These are phyloP conservation scores for Neurospora sp. DNA, from an alignment of 495 filamentous ascomycete species.

Conservation along the genomic window DNA sequence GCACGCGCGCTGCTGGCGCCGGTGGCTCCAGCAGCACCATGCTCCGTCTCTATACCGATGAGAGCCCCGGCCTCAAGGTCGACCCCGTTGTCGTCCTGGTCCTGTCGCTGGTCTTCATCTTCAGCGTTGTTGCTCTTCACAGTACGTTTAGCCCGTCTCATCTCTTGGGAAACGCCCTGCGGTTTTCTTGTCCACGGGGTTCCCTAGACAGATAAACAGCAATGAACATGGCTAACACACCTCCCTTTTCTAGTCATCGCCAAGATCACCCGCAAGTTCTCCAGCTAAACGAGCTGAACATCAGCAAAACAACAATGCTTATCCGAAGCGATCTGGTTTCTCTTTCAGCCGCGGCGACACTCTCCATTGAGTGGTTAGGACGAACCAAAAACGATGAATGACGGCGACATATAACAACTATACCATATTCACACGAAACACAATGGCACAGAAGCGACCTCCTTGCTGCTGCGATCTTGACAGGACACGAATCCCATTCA, in stretches of 20 bases:
- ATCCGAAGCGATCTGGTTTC: not conserved
- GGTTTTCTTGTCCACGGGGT: not conserved
- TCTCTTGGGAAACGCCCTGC: not conserved
- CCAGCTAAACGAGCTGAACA: slow-evolving; percentile 37
- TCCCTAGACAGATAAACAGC: not conserved
- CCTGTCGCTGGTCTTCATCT: slow-evolving; percentile 91
- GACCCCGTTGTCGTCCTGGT: slow-evolving; percentile 96
- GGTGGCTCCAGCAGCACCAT: slow-evolving; percentile 96
- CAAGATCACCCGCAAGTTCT: slow-evolving; percentile 90
- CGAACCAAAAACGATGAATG: not conserved
- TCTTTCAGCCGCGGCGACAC: not conserved
- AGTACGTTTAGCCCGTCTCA: slow-evolving; percentile 46
- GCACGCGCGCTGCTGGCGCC: slow-evolving; percentile 85
- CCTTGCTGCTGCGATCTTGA: not conserved
- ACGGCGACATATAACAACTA: not conserved
- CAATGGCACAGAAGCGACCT: not conserved
- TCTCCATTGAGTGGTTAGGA: not conserved
- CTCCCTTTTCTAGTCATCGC: slow-evolving; percentile 63
- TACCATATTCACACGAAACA: not conserved
- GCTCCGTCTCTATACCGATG: slow-evolving; percentile 99
- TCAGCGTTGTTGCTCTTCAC: slow-evolving; percentile 94
- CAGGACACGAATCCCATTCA: not conserved
- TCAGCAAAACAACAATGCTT: not conserved
- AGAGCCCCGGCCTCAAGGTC: slow-evolving; percentile 90
- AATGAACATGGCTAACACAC: slow-evolving; percentile 3